These are phyloP conservation scores for Arabidopsis arenosa DNA, from an alignment of 345 rosid species.

Conservation along the genomic window DNA sequence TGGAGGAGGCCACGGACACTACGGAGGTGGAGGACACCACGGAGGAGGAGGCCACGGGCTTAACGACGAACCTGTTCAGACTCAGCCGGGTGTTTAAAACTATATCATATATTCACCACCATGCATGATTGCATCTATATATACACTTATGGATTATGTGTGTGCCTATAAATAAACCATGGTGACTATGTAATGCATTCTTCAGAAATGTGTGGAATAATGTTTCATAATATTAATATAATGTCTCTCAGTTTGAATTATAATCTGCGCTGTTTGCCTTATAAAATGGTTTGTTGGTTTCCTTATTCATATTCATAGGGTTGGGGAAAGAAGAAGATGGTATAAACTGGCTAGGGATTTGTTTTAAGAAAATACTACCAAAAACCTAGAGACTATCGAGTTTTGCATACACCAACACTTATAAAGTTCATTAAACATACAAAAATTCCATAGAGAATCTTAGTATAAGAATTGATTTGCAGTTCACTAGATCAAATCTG, in stretches of 20 bases:
- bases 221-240: constrained; percentile 9
- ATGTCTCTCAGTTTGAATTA: constrained; percentile 4
- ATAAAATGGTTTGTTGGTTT: background rate
- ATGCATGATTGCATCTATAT: background rate
- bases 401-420: too few species aligned
- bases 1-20: too few species aligned
- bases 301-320: too few species aligned
- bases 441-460: too few species aligned
- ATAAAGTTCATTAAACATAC: too few species aligned
- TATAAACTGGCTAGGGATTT: too few species aligned
- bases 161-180: background rate
- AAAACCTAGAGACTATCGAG: too few species aligned
- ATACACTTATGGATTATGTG: background rate
- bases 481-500: too few species aligned
- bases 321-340: too few species aligned
- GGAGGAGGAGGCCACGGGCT: background rate
- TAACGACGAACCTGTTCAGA: constrained; percentile 19
- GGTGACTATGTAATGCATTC: constrained; percentile 24
- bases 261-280: constrained; percentile 1
- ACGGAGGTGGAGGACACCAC: background rate
- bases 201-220: constrained; percentile 16
- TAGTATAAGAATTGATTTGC: too few species aligned
- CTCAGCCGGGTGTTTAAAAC: constrained; percentile 27
- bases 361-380: too few species aligned
- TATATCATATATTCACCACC: background rate